Evolutionary conservation across 164 flowering plant genomes (phyloP).

Genomic region (Aristolochia fimbriata): DNA sequence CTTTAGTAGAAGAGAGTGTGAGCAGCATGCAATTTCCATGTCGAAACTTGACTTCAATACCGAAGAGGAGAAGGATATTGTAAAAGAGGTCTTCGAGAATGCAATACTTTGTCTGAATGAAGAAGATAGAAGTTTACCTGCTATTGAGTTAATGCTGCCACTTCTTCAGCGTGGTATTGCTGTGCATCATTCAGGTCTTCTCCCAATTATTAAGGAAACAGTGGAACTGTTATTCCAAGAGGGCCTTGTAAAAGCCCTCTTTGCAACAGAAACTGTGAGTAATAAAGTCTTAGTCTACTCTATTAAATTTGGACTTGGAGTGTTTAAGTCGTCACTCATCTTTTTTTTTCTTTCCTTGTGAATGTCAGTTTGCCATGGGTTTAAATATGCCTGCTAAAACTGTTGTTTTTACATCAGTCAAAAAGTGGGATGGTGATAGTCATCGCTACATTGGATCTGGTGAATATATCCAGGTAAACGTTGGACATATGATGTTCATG

Average conservation of each 20-base stretch:
- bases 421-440: constrained; percentile 99
- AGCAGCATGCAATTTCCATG: constrained; percentile 97
- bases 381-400: constrained; percentile 99
- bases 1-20: constrained; percentile 97
- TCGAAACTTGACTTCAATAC: constrained; percentile 91
- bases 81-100: constrained; percentile 68
- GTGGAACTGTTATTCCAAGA: constrained; percentile 98
- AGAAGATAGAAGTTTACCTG: constrained; percentile 89
- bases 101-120: constrained; percentile 82
- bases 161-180: constrained; percentile 95
- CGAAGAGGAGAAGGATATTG: constrained; percentile 77
- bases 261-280: constrained; percentile 96
- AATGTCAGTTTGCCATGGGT: constrained; percentile 92
- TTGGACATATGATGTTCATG: constrained; percentile 11
- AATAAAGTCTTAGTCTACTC: neutral
- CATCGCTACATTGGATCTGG: constrained; percentile 92
- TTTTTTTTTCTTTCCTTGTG: neutral
- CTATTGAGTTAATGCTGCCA: constrained; percentile 90
- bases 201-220: constrained; percentile 90
- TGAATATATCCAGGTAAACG: constrained; percentile 93
- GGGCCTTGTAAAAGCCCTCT: constrained; percentile 96
- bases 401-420: constrained; percentile 86
- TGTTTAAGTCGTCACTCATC: too few relatives aligned
- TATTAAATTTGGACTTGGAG: too few relatives aligned
- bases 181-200: constrained; percentile 99